Evolutionary conservation across 306 rosid species (phyloP).

Genomic region (Spatholobus suberectus): DNA sequence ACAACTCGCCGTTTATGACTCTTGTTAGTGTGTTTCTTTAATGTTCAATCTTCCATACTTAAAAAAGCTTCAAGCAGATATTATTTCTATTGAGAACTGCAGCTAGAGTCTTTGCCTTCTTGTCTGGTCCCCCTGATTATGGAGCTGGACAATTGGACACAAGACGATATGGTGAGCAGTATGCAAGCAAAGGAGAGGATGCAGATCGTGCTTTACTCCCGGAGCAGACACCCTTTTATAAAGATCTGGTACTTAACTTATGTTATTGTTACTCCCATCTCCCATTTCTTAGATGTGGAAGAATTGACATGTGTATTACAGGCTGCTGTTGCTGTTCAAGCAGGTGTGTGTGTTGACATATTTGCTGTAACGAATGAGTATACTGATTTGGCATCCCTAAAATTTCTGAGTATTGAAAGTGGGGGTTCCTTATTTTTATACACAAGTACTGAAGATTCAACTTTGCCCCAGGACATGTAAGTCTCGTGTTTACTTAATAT

Average conservation of each 20-base stretch:
- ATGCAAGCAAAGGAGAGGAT: constrained; percentile 98
- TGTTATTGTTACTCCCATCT: constrained; percentile 21
- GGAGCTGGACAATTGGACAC: constrained; percentile 97
- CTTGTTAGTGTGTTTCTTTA: constrained; percentile 21
- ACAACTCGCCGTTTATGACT: constrained; percentile 33
- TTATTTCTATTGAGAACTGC: constrained; percentile 54
- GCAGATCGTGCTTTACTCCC: constrained; percentile 98
- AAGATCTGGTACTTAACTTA: constrained; percentile 72
- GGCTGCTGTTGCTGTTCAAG: constrained; percentile 98
- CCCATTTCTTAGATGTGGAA: constrained; percentile 41
- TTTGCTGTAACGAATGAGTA: constrained; percentile 98
- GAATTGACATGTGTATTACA: constrained; percentile 60
- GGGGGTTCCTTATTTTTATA: constrained; percentile 91
- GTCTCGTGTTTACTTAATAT: constrained; percentile 39
- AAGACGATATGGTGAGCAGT: constrained; percentile 93
- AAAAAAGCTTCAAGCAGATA: constrained; percentile 37
- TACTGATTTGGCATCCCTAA: constrained; percentile 94
- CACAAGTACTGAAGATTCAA: constrained; percentile 86
- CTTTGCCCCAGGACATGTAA: constrained; percentile 98
- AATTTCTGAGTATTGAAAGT: constrained; percentile 88
- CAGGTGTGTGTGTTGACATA: constrained; percentile 96
- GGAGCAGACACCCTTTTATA: constrained; percentile 94
- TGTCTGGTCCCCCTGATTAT: constrained; percentile 96
- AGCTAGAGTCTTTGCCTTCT: constrained; percentile 95
- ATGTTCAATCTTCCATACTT: constrained; percentile 2